Evolutionary conservation across 208 protist species (phyloP).

Genomic region (Histomonas meleagridis): DNA sequence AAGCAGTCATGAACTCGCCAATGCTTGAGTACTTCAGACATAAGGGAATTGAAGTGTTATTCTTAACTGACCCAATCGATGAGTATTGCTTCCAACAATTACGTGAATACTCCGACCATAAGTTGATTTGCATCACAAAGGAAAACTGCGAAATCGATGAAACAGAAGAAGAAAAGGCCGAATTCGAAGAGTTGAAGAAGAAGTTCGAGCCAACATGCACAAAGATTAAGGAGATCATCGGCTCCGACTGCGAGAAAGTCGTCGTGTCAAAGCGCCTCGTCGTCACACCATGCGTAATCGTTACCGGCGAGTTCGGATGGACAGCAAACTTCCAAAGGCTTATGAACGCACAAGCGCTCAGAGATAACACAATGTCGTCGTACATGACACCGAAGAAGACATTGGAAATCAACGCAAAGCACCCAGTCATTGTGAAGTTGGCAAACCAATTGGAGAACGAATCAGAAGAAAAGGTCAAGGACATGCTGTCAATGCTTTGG

Average conservation of each 20-base stretch:
- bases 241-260: constrained; percentile 96
- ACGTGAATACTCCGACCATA: constrained; percentile 90
- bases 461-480: constrained; percentile 87
- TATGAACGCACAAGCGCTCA: constrained; percentile 95
- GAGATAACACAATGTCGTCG: constrained; percentile 76
- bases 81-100: constrained; percentile 90
- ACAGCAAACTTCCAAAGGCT: constrained; percentile 97
- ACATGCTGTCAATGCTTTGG: constrained; percentile 88
- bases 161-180: constrained; percentile 86
- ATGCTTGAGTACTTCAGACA: constrained; percentile 83
- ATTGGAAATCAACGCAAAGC: constrained; percentile 89
- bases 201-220: constrained; percentile 78
- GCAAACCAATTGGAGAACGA: constrained; percentile 73
- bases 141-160: constrained; percentile 85
- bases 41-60: constrained; percentile 79
- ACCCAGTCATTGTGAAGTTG: constrained; percentile 84
- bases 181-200: constrained; percentile 76
- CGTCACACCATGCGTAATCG: constrained; percentile 84
- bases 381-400: constrained; percentile 97
- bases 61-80: constrained; percentile 90
- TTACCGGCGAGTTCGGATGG: constrained; percentile 93
- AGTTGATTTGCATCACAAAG: constrained; percentile 94
- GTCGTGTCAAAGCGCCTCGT: constrained; percentile 76
- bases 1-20: constrained; percentile 71
- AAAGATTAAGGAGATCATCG: constrained; percentile 92